Evolutionary conservation across 2,329 filamentous ascomycete genomes (phyloP).

Genomic region (Pseudofabraea citricarpa): DNA sequence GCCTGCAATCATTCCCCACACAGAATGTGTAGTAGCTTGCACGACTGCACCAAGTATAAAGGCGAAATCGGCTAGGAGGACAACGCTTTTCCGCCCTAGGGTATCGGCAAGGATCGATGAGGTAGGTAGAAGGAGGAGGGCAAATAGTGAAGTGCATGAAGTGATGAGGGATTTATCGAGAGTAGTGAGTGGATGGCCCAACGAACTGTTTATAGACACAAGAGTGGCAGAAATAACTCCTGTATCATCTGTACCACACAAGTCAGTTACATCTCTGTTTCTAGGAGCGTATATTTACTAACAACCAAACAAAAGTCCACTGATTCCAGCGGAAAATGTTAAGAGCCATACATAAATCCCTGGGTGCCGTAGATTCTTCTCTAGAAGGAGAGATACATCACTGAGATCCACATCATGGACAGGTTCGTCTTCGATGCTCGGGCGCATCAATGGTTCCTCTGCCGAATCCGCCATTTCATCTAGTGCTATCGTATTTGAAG

Average conservation of each 20-base stretch:
- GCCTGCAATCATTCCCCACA: constrained; percentile 62
- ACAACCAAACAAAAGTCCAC: constrained; percentile 66
- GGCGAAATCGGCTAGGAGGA: constrained; percentile 59
- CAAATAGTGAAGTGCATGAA: constrained; percentile 63
- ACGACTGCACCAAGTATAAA: constrained; percentile 64
- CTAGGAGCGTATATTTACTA: no score
- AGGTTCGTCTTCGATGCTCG: constrained; percentile 7
- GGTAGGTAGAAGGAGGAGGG: constrained; percentile 58
- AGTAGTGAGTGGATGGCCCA: constrained; percentile 51
- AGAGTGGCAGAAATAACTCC: constrained; percentile 64
- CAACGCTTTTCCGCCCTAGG: constrained; percentile 56
- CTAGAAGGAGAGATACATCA: constrained; percentile 20
- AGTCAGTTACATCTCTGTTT: not conserved
- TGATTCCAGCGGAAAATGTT: constrained; percentile 61
- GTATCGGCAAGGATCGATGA: constrained; percentile 60
- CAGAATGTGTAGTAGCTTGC: constrained; percentile 55
- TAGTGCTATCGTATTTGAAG: constrained; percentile 12
- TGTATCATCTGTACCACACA: constrained; percentile 17
- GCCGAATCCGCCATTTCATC: constrained; percentile 22
- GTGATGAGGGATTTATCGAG: constrained; percentile 68
- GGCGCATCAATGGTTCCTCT: constrained; percentile 24
- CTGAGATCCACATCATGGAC: constrained; percentile 15
- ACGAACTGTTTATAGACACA: constrained; percentile 56
- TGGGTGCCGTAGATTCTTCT: constrained; percentile 24
- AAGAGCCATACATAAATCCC: constrained; percentile 55